Percentiles rank a stretch among this genome's conserved stretches.
These are phyloP conservation scores for Clohesyomyces aquaticus DNA, from an alignment of 495 filamentous ascomycete genomes.

Conservation along the genomic window DNA sequence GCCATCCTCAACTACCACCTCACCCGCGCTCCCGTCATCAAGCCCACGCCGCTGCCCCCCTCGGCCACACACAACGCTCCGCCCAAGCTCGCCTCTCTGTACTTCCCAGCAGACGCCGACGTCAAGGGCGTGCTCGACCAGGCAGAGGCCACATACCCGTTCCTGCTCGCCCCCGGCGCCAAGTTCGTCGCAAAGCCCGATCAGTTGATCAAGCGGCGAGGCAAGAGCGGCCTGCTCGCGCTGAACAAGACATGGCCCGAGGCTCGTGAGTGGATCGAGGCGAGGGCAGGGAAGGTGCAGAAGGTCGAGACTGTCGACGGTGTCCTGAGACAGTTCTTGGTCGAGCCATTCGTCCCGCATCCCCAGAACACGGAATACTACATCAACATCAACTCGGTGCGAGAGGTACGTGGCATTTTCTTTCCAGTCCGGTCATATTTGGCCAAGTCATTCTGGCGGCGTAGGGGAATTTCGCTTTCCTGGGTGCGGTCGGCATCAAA, in stretches of 20 bases:
- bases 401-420: slow-evolving; percentile 68
- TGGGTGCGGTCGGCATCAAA: neutral
- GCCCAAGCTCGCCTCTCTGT: slow-evolving; percentile 83
- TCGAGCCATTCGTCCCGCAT: slow-evolving; percentile 98
- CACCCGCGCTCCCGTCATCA: slow-evolving; percentile 95
- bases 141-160: slow-evolving; percentile 93
- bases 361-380: slow-evolving; percentile 94
- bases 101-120: slow-evolving; percentile 87
- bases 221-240: slow-evolving; percentile 95
- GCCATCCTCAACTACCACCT: slow-evolving; percentile 99
- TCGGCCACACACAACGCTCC: slow-evolving; percentile 89
- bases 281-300: slow-evolving; percentile 85
- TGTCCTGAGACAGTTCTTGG: slow-evolving; percentile 89
- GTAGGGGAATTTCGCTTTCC: neutral
- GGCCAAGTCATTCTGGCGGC: slow-evolving; percentile 1
- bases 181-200: slow-evolving; percentile 99
- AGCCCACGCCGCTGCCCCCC: slow-evolving; percentile 89
- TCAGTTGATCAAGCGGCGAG: slow-evolving; percentile 98
- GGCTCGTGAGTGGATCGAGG: slow-evolving; percentile 88
- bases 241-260: slow-evolving; percentile 98
- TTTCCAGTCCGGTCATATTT: slow-evolving; percentile 30
- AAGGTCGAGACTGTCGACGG: slow-evolving; percentile 91
- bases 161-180: slow-evolving; percentile 77
- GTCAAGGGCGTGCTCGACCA: slow-evolving; percentile 87
- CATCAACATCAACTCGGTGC: slow-evolving; percentile 93